phyloP scores from a whole-genome alignment of 305 asterid species.

The Plantago coronopus region DNA sequence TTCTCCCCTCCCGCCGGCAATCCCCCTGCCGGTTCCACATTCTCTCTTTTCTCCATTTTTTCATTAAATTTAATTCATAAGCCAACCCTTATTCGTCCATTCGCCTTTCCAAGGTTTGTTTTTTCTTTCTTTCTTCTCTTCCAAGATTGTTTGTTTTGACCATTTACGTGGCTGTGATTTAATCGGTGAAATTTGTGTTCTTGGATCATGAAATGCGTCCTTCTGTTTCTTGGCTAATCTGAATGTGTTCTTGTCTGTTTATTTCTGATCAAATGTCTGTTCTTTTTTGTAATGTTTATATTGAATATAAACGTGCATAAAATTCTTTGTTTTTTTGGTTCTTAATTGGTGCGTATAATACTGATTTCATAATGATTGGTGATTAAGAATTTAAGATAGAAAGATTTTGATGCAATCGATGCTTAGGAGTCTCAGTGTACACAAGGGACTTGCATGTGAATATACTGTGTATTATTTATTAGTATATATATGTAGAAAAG shows the following conservation, averaged over 20 bases:
- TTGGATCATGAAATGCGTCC: neutral
- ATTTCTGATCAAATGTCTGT: neutral
- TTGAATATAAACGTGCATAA: too few species aligned
- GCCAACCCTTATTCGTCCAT: neutral
- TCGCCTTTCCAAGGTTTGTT: slow-evolving; percentile 11
- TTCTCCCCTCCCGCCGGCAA: neutral
- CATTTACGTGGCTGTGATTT: neutral
- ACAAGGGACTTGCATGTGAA: too few species aligned
- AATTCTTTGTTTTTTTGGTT: too few species aligned
- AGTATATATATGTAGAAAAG: too few species aligned
- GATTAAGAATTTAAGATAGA: neutral
- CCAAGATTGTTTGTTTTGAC: neutral
- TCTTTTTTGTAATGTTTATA: neutral
- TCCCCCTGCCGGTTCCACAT: neutral
- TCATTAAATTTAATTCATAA: slow-evolving; percentile 1
- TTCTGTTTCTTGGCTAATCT: too few species aligned
- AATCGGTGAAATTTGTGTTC: neutral
- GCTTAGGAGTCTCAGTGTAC: too few species aligned
- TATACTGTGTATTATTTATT: too few species aligned
- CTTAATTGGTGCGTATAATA: too few species aligned
- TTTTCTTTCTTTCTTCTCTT: neutral
- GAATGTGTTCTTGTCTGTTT: too few species aligned
- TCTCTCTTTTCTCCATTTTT: neutral
- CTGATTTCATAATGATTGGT: slow-evolving; percentile 15
- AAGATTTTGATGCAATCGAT: too few species aligned